Conservation (phyloP, 371 early-diverging fungal species). For the Saksenaea vasiformis region DNA sequence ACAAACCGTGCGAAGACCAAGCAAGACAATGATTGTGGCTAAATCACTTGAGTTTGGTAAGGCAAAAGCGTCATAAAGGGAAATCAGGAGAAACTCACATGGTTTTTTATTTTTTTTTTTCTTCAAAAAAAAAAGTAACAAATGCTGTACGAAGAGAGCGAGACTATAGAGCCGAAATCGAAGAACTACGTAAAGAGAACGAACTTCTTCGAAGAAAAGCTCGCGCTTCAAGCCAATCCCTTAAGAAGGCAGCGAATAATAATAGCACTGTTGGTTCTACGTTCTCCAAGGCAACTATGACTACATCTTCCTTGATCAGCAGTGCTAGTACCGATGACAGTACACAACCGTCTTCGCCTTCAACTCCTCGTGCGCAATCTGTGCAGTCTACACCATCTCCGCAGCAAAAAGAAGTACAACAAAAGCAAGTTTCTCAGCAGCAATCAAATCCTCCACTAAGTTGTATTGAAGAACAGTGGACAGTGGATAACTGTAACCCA, state of each 20-base stretch:
- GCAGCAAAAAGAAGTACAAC: slow-evolving; percentile 3
- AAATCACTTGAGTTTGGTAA: slow-evolving; percentile 70
- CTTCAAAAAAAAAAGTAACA: slow-evolving; percentile 31
- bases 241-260: neutral
- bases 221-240: neutral
- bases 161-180: slow-evolving; percentile 26
- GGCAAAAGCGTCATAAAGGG: neutral
- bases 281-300: neutral
- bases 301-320: neutral
- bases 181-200: slow-evolving; percentile 31
- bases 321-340: slow-evolving; percentile 5
- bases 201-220: slow-evolving; percentile 37
- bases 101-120: neutral
- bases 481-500: neutral
- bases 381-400: neutral
- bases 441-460: neutral
- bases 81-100: neutral
- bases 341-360: neutral
- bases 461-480: neutral
- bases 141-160: slow-evolving; percentile 24
- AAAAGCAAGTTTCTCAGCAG: neutral
- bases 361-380: neutral
- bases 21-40: slow-evolving; percentile 77
- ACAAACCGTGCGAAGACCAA: slow-evolving; percentile 71
- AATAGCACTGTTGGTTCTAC: slow-evolving; percentile 3